Conservation (phyloP, 1,284 basidiomycete species). For the Ceratobasidium sp. region DNA sequence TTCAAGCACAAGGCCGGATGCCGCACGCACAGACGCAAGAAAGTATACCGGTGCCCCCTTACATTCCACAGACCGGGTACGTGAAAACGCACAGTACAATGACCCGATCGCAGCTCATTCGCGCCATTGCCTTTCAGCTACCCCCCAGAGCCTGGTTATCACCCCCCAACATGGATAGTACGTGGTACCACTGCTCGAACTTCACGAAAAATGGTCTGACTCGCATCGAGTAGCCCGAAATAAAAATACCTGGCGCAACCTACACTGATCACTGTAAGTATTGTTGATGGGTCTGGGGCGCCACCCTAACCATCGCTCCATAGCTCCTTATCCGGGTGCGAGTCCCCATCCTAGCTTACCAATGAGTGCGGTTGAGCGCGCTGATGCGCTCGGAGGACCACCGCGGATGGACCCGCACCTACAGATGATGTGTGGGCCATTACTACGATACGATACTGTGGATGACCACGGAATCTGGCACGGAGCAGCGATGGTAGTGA, state of each 20-base stretch:
- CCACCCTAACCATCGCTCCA: neutral
- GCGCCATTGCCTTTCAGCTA: neutral
- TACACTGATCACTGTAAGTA: neutral
- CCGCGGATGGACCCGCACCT: slow-evolving; percentile 73
- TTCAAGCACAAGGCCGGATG: slow-evolving; percentile 26
- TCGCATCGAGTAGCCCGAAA: slow-evolving; percentile 15
- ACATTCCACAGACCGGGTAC: neutral
- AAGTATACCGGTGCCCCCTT: neutral
- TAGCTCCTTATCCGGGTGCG: neutral
- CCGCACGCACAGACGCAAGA: neutral
- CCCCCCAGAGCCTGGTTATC: slow-evolving; percentile 17
- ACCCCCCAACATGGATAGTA: slow-evolving; percentile 32
- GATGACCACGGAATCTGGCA: slow-evolving; percentile 78
- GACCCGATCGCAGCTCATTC: neutral
- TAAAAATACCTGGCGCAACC: slow-evolving; percentile 10
- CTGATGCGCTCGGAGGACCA: slow-evolving; percentile 57
- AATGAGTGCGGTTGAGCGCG: slow-evolving; percentile 68
- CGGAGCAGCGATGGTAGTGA: slow-evolving; percentile 84
- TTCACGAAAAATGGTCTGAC: neutral
- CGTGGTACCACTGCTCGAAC: neutral
- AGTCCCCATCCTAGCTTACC: neutral
- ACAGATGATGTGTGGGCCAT: slow-evolving; percentile 64
- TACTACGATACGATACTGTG: slow-evolving; percentile 90
- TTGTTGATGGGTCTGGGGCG: neutral
- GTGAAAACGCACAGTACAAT: neutral